Conservation (phyloP, 1,284 basidiomycete genomes). For the Ustilago shanxiensis region DNA sequence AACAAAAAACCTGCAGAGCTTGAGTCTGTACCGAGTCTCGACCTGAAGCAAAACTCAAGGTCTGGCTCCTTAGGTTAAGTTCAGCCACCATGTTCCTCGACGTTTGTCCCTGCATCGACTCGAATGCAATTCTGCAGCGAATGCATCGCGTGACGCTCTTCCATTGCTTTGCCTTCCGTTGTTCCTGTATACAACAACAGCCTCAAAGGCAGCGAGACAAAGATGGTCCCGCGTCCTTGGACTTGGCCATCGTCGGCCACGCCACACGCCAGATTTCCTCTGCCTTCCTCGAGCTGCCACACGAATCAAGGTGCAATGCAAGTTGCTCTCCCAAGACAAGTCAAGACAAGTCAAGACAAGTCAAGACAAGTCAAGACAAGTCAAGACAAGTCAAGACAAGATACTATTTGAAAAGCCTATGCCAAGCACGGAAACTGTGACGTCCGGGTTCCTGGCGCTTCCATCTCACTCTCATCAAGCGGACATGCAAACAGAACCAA, state of each 20-base stretch:
- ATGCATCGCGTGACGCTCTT: neutral
- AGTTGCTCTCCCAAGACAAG: neutral
- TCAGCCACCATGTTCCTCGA: neutral
- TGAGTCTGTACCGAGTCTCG: no score
- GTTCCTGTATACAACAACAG: neutral
- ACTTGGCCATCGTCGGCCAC: slow-evolving; percentile 1
- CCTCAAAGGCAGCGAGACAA: neutral
- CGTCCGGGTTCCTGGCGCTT: slow-evolving; percentile 7
- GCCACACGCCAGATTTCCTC: neutral
- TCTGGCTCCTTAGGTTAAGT: no score
- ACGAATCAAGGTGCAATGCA: neutral
- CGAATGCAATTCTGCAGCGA: neutral
- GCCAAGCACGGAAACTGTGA: neutral
- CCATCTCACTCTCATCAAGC: neutral
- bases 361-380: no score
- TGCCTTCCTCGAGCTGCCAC: neutral
- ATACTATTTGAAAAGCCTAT: neutral
- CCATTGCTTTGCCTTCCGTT: neutral
- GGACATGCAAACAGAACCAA: neutral
- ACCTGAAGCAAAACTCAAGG: no score
- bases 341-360: no score
- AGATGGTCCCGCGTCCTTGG: slow-evolving; percentile 2
- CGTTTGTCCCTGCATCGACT: neutral
- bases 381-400: no score
- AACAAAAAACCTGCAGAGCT: no score